Evolutionary conservation across 805 yeast species (phyloP), one percentile per base, ranked within the genome.

Genomic region (Peterozyma toletana): DNA sequence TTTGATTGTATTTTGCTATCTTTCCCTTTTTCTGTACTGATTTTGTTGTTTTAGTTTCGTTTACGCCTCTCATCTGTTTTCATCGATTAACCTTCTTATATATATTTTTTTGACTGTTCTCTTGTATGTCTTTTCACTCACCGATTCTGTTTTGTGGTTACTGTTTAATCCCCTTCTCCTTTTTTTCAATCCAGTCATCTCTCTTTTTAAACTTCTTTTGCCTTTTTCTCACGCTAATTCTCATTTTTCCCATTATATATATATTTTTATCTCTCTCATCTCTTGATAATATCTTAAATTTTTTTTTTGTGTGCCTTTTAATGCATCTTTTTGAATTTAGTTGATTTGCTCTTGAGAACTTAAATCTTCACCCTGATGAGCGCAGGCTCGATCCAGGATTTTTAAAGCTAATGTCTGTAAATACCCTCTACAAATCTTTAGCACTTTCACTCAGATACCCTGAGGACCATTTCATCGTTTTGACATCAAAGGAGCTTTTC

Each of bases 31-130:
- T 35, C 33, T 21, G 38, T 30, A 18, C 13, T 38, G 16, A 14
- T 33, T 9, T 13, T 41, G 6, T 41, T 15, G 14, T 37, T 11
- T 27, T 16, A 5, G 15, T 37, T 21, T 18, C 10, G 30, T 37
- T 11, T 21, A 17, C 33, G 29, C 13, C 15, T 29, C 21, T 16
- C 36, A 9, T 21, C 9, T 15, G 9, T 35, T 13, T 18, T 33
- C 10, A 29, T 21, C 43, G 38, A 34, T 46, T 47, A 44, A 40
- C 17, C 42, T 29, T 21, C 16, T 39, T 37, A 18, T 16, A 13
- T 10, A 9, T 41, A 18, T 30, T 11, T 17, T 33, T 17, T 27
- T 39, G 13, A 34, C n/a, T 30, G 21, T 30, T 35, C 18, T 36
- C 29, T 27, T 33, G 14, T 38, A 17, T 18, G 30, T 35, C 18